A percentile compares a stretch with the other conserved stretches of the same genome.
Conservation (phyloP, 2,329 filamentous ascomycete species). For the Ascochyta pisi region DNA sequence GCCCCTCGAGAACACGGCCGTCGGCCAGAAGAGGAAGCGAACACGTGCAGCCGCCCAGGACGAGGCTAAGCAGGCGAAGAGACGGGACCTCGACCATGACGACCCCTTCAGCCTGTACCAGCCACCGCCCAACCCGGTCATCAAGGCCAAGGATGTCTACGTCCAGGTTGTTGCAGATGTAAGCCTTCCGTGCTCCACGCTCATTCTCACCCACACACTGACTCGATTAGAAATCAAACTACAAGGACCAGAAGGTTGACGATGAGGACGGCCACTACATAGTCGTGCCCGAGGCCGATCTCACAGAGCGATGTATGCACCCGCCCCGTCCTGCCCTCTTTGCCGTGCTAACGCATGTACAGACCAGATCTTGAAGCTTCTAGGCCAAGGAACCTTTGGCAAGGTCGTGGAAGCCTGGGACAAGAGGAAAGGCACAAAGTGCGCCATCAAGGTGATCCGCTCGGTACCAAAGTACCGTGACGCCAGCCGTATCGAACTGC, state of each 20-base stretch:
- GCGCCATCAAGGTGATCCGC: slow-evolving; percentile 97
- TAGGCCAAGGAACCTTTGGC: slow-evolving; percentile 97
- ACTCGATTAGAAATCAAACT: slow-evolving; percentile 52
- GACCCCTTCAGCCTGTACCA: slow-evolving; percentile 81
- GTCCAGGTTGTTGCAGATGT: slow-evolving; percentile 68
- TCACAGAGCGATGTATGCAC: slow-evolving; percentile 85
- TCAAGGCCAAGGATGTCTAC: slow-evolving; percentile 76
- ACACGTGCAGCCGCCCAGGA: slow-evolving; percentile 82
- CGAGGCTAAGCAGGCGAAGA: slow-evolving; percentile 70
- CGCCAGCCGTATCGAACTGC: slow-evolving; percentile 90
- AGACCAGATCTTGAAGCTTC: slow-evolving; percentile 88
- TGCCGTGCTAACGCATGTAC: slow-evolving; percentile 24
- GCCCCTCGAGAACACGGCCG: slow-evolving; percentile 64
- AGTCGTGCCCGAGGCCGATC: slow-evolving; percentile 81
- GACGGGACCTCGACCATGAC: slow-evolving; percentile 74
- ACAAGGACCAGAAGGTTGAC: slow-evolving; percentile 76
- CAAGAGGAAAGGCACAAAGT: slow-evolving; percentile 75
- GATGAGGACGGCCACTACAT: slow-evolving; percentile 98
- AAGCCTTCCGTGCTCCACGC: slow-evolving; percentile 38
- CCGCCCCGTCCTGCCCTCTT: not conserved
- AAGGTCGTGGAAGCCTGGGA: slow-evolving; percentile 96
- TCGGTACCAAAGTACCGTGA: slow-evolving; percentile 98
- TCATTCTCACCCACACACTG: slow-evolving; percentile 23
- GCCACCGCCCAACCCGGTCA: slow-evolving; percentile 84
- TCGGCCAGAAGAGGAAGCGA: slow-evolving; percentile 91